Base-by-base conservation (phyloP, 2,329 filamentous ascomycete species). In the Hymenoscyphus infarciens region DNA sequence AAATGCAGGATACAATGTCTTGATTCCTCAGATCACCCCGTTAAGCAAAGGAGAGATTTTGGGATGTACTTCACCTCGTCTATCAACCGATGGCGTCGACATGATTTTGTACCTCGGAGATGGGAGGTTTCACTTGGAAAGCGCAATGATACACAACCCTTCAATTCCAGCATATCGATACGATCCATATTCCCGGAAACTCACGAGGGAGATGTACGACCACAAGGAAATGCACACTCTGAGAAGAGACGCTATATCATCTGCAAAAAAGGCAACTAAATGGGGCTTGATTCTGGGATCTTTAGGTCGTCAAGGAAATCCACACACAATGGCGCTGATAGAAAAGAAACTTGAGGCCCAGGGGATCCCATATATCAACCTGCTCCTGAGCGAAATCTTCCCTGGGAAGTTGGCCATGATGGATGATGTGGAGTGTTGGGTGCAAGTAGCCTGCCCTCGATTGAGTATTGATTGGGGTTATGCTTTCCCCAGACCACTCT, bases 401-500 rank as follows among this genome's bases (percentile, higher is more conserved):
- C 95, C 96, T 0, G 93, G 92, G 0, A 99, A 98, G 78, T 78
- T 99, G 68, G 92, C 91, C 0, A 87, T 95, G 81, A 97, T 99
- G 92, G 78, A 79, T 33, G 94, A 98, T 72, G 91, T 99, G 2
- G 94, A 97, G 74, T 96, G 92, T 71, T 99, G 95, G 95, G 94
- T 99, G 45, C 95, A 99, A 77, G 92, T 99, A 58, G 95, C 95
- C 5, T 99, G 95, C 77, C 95, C 95, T n/a, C 81, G 95, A 57
- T 74, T 99, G 74, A 98, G 94, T 75, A 99, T 99, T 69, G 95
- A 99, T 77, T 99, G 95, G 95, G 95, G 95, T 0, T 98, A 98
- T 78, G 95, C 95, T 0, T 99, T 99, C 74, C 85, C 92, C 1
- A 80, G 91, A 56, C 95, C 95, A 56, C 75, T 99, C 63, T 77